Conservation (phyloP, 345 rosid genomes). For the Crucihimalaya himalaica region DNA sequence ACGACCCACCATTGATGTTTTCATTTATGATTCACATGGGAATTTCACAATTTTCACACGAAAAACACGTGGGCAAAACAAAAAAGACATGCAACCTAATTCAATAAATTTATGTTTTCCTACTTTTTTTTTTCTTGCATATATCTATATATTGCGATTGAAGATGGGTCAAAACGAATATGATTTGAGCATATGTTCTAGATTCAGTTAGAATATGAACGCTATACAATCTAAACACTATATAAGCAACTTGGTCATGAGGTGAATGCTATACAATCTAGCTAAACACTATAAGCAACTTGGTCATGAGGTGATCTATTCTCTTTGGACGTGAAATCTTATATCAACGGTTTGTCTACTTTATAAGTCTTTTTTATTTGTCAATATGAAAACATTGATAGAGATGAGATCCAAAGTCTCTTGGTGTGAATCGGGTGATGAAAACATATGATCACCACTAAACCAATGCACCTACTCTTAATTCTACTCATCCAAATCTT, state of each 20-base stretch:
- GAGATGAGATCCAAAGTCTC: background rate
- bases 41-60: background rate
- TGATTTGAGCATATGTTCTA: constrained; percentile 6
- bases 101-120: background rate
- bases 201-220: background rate
- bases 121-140: background rate
- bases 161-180: background rate
- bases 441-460: background rate
- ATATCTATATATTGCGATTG: constrained; percentile 10
- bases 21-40: constrained; percentile 21
- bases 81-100: background rate
- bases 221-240: no score
- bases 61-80: constrained; percentile 20
- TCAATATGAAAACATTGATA: background rate
- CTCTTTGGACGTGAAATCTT: constrained; percentile 24
- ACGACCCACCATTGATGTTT: constrained; percentile 19
- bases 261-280: background rate
- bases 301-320: constrained; percentile 15
- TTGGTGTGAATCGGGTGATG: background rate
- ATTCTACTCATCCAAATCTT: constrained; percentile 6
- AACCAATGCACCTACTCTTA: background rate
- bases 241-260: no score
- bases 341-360: constrained; percentile 29
- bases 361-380: background rate
- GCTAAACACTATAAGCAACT: constrained; percentile 2